Evolutionary conservation across 176 grass and related monocot species (phyloP).

Genomic region (Phoenix roebelenii): DNA sequence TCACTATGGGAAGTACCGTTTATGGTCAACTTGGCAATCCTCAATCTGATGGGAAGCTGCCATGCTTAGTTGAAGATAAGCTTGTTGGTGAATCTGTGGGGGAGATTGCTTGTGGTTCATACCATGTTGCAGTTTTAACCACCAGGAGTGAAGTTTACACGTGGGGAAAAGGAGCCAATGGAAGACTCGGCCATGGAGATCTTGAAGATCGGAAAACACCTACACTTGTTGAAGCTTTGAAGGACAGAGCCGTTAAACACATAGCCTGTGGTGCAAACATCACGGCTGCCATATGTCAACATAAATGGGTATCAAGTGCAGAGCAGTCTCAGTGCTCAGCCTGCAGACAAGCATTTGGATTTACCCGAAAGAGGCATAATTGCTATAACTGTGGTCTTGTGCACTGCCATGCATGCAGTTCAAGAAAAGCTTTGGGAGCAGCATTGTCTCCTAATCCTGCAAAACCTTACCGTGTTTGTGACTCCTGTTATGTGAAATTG

Average conservation of each 20-base stretch:
- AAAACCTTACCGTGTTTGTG: constrained; percentile 92
- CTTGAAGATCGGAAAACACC: constrained; percentile 85
- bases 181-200: constrained; percentile 91
- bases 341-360: constrained; percentile 84
- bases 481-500: constrained; percentile 85
- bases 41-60: constrained; percentile 69
- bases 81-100: constrained; percentile 55
- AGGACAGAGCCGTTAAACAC: constrained; percentile 65
- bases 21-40: constrained; percentile 89
- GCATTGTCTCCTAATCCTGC: constrained; percentile 69
- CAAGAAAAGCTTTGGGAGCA: constrained; percentile 63
- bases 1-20: constrained; percentile 83
- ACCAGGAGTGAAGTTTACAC: constrained; percentile 78
- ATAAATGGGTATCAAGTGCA: constrained; percentile 62
- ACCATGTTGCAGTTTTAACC: constrained; percentile 90
- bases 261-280: constrained; percentile 88
- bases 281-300: constrained; percentile 85
- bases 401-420: constrained; percentile 76
- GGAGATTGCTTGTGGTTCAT: constrained; percentile 90
- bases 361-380: constrained; percentile 88
- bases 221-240: constrained; percentile 72
- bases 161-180: constrained; percentile 98
- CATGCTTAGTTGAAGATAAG: constrained; percentile 67
- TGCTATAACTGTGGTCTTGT: constrained; percentile 93
- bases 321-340: constrained; percentile 76